Evolutionary conservation across 2,329 filamentous ascomycete genomes (phyloP).

Genomic region (Aspergillus tubingensis): DNA sequence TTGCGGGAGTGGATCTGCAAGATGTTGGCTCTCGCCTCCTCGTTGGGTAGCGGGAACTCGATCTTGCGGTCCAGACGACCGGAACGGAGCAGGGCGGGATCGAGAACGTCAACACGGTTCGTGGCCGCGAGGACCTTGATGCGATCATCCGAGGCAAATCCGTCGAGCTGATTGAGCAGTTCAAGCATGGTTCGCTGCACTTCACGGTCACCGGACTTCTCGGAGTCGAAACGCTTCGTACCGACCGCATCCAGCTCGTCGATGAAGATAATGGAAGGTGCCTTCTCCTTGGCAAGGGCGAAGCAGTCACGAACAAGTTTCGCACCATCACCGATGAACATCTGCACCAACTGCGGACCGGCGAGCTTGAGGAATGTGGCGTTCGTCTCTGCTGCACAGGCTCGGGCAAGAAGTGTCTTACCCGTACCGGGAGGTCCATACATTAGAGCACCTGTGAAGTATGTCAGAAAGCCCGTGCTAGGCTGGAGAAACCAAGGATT

Average conservation of each 20-base stretch:
- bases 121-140: constrained; percentile 96
- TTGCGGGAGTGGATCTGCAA: constrained; percentile 96
- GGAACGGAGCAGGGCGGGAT: constrained; percentile 86
- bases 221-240: constrained; percentile 97
- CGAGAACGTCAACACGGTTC: constrained; percentile 90
- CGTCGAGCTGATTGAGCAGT: constrained; percentile 95
- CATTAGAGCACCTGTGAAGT: constrained; percentile 80
- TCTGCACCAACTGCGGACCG: constrained; percentile 95
- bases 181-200: constrained; percentile 99
- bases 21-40: constrained; percentile 96
- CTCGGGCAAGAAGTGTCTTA: constrained; percentile 72
- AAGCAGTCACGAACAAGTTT: constrained; percentile 98
- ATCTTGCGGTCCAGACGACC: constrained; percentile 95
- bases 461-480: not conserved
- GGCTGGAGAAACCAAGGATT: not conserved
- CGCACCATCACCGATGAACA: constrained; percentile 98
- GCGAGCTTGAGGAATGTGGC: constrained; percentile 98
- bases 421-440: constrained; percentile 68
- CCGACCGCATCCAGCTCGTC: constrained; percentile 98
- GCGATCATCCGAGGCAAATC: constrained; percentile 93
- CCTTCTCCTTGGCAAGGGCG: constrained; percentile 96
- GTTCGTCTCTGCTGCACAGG: constrained; percentile 95
- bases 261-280: constrained; percentile 98
- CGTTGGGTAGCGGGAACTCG: constrained; percentile 96
- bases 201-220: constrained; percentile 96